phyloP scores from a whole-genome alignment of 2,329 filamentous ascomycete species.

The Botrytis deweyae region DNA sequence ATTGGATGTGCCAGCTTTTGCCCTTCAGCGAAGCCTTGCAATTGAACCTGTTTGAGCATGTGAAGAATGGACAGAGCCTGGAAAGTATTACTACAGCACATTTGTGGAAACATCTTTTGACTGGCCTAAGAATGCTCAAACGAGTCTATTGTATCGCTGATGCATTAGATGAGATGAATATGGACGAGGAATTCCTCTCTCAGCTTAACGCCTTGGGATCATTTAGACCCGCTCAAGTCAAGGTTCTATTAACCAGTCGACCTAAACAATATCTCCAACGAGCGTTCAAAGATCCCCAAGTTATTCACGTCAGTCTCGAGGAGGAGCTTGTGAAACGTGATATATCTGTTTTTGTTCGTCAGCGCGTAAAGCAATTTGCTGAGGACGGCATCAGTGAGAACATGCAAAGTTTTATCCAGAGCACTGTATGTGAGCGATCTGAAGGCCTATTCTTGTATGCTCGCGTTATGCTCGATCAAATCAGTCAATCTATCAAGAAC shows the following conservation, averaged over 20 bases:
- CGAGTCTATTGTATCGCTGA: constrained; percentile 48
- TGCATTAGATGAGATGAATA: constrained; percentile 51
- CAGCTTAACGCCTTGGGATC: constrained; percentile 40
- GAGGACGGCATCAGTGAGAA: not conserved
- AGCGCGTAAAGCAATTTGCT: not conserved
- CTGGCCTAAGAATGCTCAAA: constrained; percentile 25
- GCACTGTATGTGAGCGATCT: constrained; percentile 6
- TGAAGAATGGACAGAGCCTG: constrained; percentile 8
- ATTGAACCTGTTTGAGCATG: not conserved
- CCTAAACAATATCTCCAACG: constrained; percentile 40
- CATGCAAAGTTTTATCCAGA: not conserved
- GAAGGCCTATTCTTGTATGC: constrained; percentile 21
- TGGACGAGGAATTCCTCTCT: constrained; percentile 41
- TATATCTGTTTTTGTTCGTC: constrained; percentile 19
- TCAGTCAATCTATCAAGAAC: not conserved
- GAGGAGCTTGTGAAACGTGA: constrained; percentile 43
- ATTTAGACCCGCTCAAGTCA: constrained; percentile 40
- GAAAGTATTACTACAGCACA: constrained; percentile 24
- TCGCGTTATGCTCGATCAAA: constrained; percentile 20
- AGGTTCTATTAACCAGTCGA: constrained; percentile 47
- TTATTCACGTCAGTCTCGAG: constrained; percentile 43
- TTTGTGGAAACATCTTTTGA: constrained; percentile 39
- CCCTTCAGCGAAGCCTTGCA: constrained; percentile 26
- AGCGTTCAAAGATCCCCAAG: constrained; percentile 34
- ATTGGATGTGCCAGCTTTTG: constrained; percentile 41